These are phyloP conservation scores for Trametes sp. DNA, from an alignment of 1,284 basidiomycete genomes.

Conservation along the genomic window DNA sequence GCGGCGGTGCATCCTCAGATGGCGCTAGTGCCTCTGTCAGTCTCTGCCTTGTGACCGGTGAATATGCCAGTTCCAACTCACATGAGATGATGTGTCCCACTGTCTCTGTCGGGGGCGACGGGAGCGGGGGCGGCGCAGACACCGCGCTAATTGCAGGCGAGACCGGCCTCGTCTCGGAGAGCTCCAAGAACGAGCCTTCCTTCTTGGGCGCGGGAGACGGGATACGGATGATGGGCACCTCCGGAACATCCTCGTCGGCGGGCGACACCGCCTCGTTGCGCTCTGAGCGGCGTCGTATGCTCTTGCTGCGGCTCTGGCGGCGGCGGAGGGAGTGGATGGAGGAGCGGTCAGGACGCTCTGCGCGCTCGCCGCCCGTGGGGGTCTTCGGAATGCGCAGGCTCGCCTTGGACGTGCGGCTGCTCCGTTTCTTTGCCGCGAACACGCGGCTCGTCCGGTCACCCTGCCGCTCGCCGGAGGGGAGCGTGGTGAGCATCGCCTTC, in stretches of 20 bases:
- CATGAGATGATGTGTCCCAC: constrained; percentile 1
- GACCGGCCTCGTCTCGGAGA: constrained; percentile 37
- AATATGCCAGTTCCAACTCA: neutral
- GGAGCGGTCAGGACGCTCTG: constrained; percentile 26
- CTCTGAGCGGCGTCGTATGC: constrained; percentile 30
- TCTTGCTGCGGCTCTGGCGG: constrained; percentile 36
- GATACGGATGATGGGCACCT: constrained; percentile 34
- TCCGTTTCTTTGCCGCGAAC: constrained; percentile 64
- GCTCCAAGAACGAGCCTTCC: constrained; percentile 40
- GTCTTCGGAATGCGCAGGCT: constrained; percentile 60
- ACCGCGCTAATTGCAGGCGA: constrained; percentile 28
- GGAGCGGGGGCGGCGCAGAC: constrained; percentile 25
- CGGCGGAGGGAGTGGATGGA: constrained; percentile 25
- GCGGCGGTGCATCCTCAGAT: constrained; percentile 16
- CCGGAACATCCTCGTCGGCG: constrained; percentile 22
- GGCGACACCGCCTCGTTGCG: constrained; percentile 13
- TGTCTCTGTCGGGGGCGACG: constrained; percentile 10
- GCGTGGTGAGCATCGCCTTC: constrained; percentile 41
- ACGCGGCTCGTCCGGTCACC: constrained; percentile 48
- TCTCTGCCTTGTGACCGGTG: neutral
- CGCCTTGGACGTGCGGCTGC: constrained; percentile 62
- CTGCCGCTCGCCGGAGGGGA: constrained; percentile 21
- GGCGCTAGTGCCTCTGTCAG: constrained; percentile 6
- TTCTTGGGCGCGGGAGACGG: constrained; percentile 28
- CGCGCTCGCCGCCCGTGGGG: constrained; percentile 26